phyloP scores from a whole-genome alignment of 306 rosid genomes.

The Hippophae gyantsensis region DNA sequence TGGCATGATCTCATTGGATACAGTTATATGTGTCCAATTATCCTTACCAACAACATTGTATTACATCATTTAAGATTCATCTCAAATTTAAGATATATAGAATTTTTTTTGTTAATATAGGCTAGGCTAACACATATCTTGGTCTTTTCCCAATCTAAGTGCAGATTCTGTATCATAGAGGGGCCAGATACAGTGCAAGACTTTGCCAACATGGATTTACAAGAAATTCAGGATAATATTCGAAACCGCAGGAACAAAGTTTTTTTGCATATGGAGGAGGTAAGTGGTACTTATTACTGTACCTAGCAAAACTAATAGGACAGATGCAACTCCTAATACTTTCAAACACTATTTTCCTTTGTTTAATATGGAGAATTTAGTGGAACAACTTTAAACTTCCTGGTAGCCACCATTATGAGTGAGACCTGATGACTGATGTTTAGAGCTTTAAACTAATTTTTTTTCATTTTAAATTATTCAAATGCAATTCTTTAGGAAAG shows the following conservation, averaged over 20 bases:
- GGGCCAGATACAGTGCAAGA: slow-evolving; percentile 89
- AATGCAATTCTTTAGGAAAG: not conserved
- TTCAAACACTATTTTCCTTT: no score
- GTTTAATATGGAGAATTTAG: no score
- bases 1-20: no score
- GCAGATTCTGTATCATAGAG: slow-evolving; percentile 90
- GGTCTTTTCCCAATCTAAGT: not conserved
- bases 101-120: not conserved
- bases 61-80: no score
- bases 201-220: slow-evolving; percentile 80
- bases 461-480: not conserved
- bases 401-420: no score
- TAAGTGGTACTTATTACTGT: slow-evolving; percentile 8
- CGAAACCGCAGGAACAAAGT: slow-evolving; percentile 93
- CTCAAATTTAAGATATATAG: no score
- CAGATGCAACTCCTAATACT: no score
- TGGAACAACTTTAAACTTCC: no score
- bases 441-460: not conserved
- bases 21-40: no score
- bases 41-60: no score
- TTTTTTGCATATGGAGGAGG: slow-evolving; percentile 97
- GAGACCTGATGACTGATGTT: no score
- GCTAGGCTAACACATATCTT: not conserved
- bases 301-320: no score
- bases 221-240: slow-evolving; percentile 81